Evolutionary conservation across 2,329 filamentous ascomycete species (phyloP).

Genomic region (Ramichloridium luteum): DNA sequence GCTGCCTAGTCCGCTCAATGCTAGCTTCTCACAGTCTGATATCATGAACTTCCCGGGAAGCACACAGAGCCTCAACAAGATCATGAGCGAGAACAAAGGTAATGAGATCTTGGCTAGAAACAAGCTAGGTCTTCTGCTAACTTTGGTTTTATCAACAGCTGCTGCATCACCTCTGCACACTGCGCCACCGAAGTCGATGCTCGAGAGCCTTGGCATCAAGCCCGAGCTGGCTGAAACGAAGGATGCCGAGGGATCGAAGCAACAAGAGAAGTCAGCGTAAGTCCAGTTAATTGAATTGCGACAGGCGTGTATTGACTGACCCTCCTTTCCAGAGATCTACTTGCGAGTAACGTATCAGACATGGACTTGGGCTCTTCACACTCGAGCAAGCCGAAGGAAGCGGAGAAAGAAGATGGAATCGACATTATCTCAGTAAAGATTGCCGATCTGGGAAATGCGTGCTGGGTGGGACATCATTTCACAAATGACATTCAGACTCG

Average conservation of each 20-base stretch:
- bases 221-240: constrained; percentile 8
- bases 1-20: constrained; percentile 84
- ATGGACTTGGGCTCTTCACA: constrained; percentile 76
- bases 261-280: constrained; percentile 89
- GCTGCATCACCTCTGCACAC: constrained; percentile 20
- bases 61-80: constrained; percentile 67
- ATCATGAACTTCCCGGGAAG: constrained; percentile 46
- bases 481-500: constrained; percentile 98
- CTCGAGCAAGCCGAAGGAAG: constrained; percentile 45
- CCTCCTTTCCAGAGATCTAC: constrained; percentile 50
- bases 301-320: constrained; percentile 5
- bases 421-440: constrained; percentile 97
- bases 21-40: constrained; percentile 72
- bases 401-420: constrained; percentile 41
- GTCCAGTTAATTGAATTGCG: constrained; percentile 38
- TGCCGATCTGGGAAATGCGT: constrained; percentile 93
- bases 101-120: too few species aligned
- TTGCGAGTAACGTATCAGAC: constrained; percentile 85
- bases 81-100: constrained; percentile 63
- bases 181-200: constrained; percentile 44
- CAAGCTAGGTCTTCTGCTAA: too few species aligned
- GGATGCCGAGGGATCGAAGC: constrained; percentile 49
- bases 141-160: constrained; percentile 32
- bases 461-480: constrained; percentile 98
- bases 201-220: constrained; percentile 44